Evolutionary conservation across 2,329 filamentous ascomycete genomes (phyloP).

Genomic region (Plenodomus lindquistii): DNA sequence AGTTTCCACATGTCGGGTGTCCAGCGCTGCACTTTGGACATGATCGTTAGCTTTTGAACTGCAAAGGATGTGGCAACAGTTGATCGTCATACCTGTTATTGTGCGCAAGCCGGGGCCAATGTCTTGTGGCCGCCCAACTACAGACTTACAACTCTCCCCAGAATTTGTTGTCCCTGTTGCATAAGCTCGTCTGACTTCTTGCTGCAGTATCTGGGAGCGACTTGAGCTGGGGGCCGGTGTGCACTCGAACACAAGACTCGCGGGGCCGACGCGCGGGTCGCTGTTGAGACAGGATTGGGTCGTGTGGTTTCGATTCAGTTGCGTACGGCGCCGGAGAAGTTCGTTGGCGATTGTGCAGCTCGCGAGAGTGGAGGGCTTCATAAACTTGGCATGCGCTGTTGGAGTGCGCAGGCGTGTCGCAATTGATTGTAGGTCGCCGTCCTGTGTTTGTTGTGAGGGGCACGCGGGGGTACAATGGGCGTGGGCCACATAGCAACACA

Average conservation of each 20-base stretch:
- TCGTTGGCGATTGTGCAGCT: conserved; percentile 15
- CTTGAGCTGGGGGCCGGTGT: neutral
- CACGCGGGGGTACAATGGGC: conserved; percentile 9
- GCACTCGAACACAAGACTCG: neutral
- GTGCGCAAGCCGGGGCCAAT: neutral
- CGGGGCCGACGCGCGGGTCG: neutral
- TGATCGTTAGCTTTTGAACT: conserved; percentile 2
- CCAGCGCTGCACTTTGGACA: conserved; percentile 1
- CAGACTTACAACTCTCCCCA: too few relatives aligned
- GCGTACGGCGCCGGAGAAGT: conserved; percentile 9
- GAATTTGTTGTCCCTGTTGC: too few relatives aligned
- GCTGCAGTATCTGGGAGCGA: neutral
- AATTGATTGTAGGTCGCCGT: conserved; percentile 1
- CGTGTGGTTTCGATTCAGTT: neutral
- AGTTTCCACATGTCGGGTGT: conserved; percentile 5
- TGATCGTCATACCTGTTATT: conserved; percentile 2
- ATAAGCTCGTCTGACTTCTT: too few relatives aligned
- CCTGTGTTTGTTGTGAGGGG: conserved; percentile 8
- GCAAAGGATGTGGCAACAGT: neutral
- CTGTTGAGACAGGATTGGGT: neutral
- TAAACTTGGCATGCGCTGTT: conserved; percentile 6
- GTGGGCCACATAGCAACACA: conserved; percentile 8
- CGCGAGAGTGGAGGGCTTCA: conserved; percentile 17
- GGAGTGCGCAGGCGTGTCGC: conserved; percentile 4
- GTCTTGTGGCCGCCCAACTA: too few relatives aligned